Percentiles rank a stretch among this genome's conserved stretches.
phyloP scores from a whole-genome alignment of 805 yeast genomes.

The Suhomyces sp. region DNA sequence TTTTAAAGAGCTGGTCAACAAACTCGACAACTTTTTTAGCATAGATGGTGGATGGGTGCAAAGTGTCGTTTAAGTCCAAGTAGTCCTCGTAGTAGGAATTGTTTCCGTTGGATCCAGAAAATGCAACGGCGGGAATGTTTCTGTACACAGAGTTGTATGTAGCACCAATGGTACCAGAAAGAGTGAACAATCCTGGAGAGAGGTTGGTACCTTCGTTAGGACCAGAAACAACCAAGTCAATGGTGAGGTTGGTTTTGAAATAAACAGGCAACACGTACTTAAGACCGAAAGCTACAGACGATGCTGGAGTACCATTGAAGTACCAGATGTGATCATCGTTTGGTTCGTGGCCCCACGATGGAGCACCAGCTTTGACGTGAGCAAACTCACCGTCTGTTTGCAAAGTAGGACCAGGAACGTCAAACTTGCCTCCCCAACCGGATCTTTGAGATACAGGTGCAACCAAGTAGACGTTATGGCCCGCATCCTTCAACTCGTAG shows the following conservation, averaged over 20 bases:
- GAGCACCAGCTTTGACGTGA: conserved; percentile 47
- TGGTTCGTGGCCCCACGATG: conserved; percentile 55
- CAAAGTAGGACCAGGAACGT: conserved; percentile 39
- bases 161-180: conserved; percentile 55
- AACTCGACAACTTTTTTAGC: conserved; percentile 40
- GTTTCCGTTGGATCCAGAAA: conserved; percentile 50
- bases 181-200: conserved; percentile 39
- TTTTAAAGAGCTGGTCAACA: conserved; percentile 34
- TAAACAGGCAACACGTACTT: conserved; percentile 46
- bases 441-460: conserved; percentile 53
- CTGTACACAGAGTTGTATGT: conserved; percentile 47
- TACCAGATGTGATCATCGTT: conserved; percentile 39
- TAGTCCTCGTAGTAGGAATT: conserved; percentile 49
- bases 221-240: conserved; percentile 51
- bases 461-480: conserved; percentile 47
- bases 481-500: conserved; percentile 36
- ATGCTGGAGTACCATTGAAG: conserved; percentile 56
- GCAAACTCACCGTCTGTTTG: conserved; percentile 46
- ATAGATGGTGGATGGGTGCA: conserved; percentile 44
- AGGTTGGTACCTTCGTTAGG: conserved; percentile 53
- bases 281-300: conserved; percentile 48
- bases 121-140: conserved; percentile 49
- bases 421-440: conserved; percentile 56
- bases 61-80: conserved; percentile 37
- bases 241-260: conserved; percentile 37